Conservation (phyloP, 352 stramenopile genomes). For the Globisporangium echinulatum region DNA sequence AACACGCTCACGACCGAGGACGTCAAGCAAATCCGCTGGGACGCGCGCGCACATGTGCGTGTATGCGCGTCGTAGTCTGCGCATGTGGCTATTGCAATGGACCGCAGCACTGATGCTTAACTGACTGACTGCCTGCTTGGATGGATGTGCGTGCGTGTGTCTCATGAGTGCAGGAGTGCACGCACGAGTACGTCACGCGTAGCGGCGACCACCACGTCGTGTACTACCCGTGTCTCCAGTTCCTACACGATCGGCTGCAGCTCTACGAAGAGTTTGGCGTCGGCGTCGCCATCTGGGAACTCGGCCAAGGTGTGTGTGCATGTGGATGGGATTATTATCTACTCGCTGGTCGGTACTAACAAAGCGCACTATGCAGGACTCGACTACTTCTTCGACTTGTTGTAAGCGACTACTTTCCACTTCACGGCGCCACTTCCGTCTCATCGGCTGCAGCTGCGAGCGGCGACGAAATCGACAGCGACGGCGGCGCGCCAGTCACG, state of each 20-base stretch:
- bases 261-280: slow-evolving; percentile 44
- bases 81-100: neutral
- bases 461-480: too few relatives aligned
- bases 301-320: slow-evolving; percentile 53
- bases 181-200: slow-evolving; percentile 35
- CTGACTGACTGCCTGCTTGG: too few relatives aligned
- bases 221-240: slow-evolving; percentile 82
- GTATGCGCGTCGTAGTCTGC: too few relatives aligned
- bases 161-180: slow-evolving; percentile 43
- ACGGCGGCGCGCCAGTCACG: neutral
- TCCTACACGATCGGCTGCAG: slow-evolving; percentile 56
- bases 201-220: slow-evolving; percentile 34
- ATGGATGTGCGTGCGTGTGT: neutral
- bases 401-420: neutral
- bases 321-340: neutral
- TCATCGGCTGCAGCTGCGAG: too few relatives aligned
- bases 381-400: slow-evolving; percentile 68
- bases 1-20: slow-evolving; percentile 28
- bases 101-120: neutral
- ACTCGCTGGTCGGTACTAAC: slow-evolving; percentile 1
- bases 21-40: slow-evolving; percentile 43
- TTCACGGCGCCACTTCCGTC: neutral
- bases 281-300: slow-evolving; percentile 67
- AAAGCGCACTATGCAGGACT: slow-evolving; percentile 32
- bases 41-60: slow-evolving; percentile 36